Conservation (phyloP, 768 basidiomycete genomes). For the Phlegmacium glaucopus region DNA sequence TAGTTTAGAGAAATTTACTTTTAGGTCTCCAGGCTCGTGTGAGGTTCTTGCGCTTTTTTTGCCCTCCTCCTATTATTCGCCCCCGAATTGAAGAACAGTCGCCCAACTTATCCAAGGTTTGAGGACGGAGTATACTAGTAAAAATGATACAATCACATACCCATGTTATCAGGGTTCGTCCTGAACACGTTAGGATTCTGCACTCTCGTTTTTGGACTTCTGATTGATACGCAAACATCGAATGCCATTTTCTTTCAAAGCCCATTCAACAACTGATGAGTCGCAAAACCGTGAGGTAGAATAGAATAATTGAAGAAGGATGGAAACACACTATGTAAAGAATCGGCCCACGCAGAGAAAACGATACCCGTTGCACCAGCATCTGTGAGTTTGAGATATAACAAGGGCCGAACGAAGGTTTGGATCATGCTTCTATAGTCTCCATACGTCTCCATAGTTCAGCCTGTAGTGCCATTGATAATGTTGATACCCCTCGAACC, state of each 20-base stretch:
- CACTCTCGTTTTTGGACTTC: conserved; percentile 49
- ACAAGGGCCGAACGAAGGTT: conserved; percentile 67
- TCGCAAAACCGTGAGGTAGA: conserved; percentile 5
- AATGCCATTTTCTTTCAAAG: conserved; percentile 68
- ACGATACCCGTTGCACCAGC: conserved; percentile 80
- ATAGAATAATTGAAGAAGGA: neutral
- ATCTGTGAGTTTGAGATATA: conserved; percentile 63
- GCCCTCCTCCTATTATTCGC: no score
- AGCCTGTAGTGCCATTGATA: no score
- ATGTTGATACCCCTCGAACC: no score
- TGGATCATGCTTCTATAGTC: conserved; percentile 83
- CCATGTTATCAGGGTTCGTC: no score
- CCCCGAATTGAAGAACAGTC: no score
- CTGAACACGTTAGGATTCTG: conserved; percentile 65
- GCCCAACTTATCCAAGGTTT: no score
- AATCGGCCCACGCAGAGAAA: conserved; percentile 91
- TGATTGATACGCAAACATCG: conserved; percentile 72
- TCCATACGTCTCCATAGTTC: conserved; percentile 56
- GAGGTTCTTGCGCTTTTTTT: no score
- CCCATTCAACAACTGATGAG: conserved; percentile 76
- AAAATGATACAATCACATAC: conserved; percentile 40
- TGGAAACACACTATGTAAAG: conserved; percentile 60
- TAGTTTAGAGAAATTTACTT: no score
- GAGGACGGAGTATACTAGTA: no score
- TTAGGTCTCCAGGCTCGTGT: no score